Percentiles rank a stretch among this genome's conserved stretches.
Evolutionary conservation across 225 moss, liverwort and hornwort species (phyloP).

Genomic region (Polytrichum commune): DNA sequence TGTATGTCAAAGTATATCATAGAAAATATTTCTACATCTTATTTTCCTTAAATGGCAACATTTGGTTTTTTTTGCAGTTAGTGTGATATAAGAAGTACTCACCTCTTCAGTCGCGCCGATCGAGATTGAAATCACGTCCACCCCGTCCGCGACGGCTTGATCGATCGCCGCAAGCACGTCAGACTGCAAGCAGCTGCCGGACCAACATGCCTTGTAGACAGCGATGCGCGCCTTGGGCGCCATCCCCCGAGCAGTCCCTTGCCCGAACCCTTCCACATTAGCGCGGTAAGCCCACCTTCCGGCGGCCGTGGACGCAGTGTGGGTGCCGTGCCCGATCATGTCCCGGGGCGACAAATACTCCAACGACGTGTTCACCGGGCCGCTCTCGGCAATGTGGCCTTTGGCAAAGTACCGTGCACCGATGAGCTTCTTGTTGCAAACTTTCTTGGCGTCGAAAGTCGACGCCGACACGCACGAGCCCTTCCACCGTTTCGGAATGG

Average conservation of each 20-base stretch:
- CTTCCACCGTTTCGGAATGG: conserved; percentile 56
- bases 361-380: conserved; percentile 1
- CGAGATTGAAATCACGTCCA: conserved; percentile 42
- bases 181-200: neutral
- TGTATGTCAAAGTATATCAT: no score
- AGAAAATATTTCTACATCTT: no score
- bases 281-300: conserved; percentile 20
- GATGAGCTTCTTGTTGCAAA: conserved; percentile 78
- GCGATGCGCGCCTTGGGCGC: conserved; percentile 43
- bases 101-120: conserved; percentile 17
- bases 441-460: conserved; percentile 31
- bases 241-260: conserved; percentile 39
- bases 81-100: no score
- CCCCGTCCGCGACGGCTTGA: conserved; percentile 40
- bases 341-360: conserved; percentile 41
- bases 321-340: conserved; percentile 43
- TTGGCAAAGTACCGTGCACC: conserved; percentile 46
- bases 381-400: conserved; percentile 9
- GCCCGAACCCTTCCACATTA: conserved; percentile 19
- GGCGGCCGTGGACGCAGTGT: conserved; percentile 33
- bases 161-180: conserved; percentile 50
- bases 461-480: conserved; percentile 43
- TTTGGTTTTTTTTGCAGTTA: no score
- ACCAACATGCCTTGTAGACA: conserved; percentile 52
- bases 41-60: no score